phyloP scores from a whole-genome alignment of 345 rosid species.

The Ricinus communis region DNA sequence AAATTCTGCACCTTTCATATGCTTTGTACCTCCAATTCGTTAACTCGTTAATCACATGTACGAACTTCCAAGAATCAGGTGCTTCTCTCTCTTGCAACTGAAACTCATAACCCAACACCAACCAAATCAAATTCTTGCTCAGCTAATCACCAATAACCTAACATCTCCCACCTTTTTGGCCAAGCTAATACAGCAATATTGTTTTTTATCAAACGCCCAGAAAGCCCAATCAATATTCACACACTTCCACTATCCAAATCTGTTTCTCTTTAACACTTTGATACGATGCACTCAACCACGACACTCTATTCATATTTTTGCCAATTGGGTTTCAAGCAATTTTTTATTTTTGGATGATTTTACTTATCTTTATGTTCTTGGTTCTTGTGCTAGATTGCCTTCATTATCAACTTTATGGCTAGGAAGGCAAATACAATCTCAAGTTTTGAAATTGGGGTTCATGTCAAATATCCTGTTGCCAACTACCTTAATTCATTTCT shows the following conservation, averaged over 20 bases:
- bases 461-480: constrained; percentile 37
- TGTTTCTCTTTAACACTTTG: constrained; percentile 66
- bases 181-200: constrained; percentile 48
- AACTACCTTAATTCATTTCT: constrained; percentile 59
- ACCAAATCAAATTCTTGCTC: constrained; percentile 57
- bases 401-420: constrained; percentile 32
- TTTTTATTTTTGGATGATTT: constrained; percentile 41
- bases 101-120: constrained; percentile 31
- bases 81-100: constrained; percentile 21
- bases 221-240: constrained; percentile 39
- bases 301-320: constrained; percentile 43
- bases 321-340: constrained; percentile 41
- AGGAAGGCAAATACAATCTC: constrained; percentile 52
- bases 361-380: constrained; percentile 50
- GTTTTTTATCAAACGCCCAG: constrained; percentile 32
- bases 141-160: constrained; percentile 41
- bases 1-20: too few species aligned
- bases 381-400: constrained; percentile 57
- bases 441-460: constrained; percentile 38
- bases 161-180: constrained; percentile 31
- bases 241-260: constrained; percentile 32
- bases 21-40: neutral
- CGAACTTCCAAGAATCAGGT: constrained; percentile 27
- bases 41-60: constrained; percentile 11
- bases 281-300: constrained; percentile 53